A percentile compares a stretch with the other conserved stretches of the same genome.
Conservation (phyloP, 2,329 filamentous ascomycete genomes). For the Talaromyces amestolkiae region DNA sequence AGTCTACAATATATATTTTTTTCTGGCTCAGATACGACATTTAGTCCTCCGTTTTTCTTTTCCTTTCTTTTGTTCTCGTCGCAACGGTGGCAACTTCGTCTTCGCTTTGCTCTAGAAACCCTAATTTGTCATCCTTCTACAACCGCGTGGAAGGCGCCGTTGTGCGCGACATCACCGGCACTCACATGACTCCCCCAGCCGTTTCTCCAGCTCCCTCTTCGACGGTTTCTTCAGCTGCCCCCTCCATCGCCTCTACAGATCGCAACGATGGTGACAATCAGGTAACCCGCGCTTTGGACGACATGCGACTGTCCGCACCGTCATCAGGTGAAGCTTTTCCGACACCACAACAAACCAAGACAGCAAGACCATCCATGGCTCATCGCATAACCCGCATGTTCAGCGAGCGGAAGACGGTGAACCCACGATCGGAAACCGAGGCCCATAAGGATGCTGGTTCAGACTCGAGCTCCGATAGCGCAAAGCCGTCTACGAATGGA, state of each 20-base stretch:
- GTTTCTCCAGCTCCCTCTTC: conserved; percentile 35
- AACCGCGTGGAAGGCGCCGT: conserved; percentile 18
- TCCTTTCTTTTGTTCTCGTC: not conserved
- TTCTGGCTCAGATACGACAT: not conserved
- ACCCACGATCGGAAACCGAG: conserved; percentile 19
- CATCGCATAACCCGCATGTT: conserved; percentile 49
- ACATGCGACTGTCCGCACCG: conserved; percentile 39
- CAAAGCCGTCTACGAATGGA: conserved; percentile 33
- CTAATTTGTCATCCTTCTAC: conserved; percentile 13
- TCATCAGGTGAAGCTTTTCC: conserved; percentile 37
- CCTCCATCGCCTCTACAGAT: conserved; percentile 42
- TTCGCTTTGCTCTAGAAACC: not conserved
- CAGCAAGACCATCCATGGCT: conserved; percentile 44
- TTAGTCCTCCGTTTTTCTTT: not conserved
- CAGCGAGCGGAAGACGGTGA: conserved; percentile 38
- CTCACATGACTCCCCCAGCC: conserved; percentile 25
- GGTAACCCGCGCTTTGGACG: conserved; percentile 46
- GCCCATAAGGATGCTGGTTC: conserved; percentile 33
- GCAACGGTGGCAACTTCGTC: not conserved
- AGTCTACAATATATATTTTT: not conserved
- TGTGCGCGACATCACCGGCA: conserved; percentile 13
- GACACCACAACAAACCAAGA: conserved; percentile 31
- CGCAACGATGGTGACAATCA: conserved; percentile 39
- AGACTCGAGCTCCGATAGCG: conserved; percentile 39
- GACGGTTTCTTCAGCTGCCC: conserved; percentile 45